Percentiles rank a stretch among this genome's conserved stretches.
Evolutionary conservation across 2,329 filamentous ascomycete species (phyloP).

Genomic region (Penicillium sp.): DNA sequence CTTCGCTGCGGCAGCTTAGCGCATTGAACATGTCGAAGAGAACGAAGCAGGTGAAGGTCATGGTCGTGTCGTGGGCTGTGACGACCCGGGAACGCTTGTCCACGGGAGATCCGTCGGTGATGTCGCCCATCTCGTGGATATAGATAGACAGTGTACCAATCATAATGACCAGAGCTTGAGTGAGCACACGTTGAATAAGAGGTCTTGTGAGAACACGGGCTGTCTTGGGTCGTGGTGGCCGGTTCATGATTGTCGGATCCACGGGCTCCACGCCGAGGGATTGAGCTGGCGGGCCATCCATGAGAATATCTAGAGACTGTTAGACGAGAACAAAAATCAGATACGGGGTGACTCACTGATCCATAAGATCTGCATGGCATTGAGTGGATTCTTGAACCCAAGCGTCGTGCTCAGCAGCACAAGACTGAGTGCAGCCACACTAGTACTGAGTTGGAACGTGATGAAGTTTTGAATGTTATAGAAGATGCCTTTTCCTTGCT

Average conservation of each 20-base stretch:
- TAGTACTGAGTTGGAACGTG: constrained; percentile 97
- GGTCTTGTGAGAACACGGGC: constrained; percentile 87
- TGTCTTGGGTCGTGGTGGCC: constrained; percentile 80
- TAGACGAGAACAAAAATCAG: constrained; percentile 22
- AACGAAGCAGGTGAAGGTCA: constrained; percentile 99
- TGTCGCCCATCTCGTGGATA: constrained; percentile 86
- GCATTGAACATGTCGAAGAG: constrained; percentile 99
- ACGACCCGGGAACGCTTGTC: constrained; percentile 61
- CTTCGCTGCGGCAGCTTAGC: constrained; percentile 85
- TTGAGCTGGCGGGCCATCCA: constrained; percentile 97
- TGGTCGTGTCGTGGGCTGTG: constrained; percentile 92
- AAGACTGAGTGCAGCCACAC: constrained; percentile 85
- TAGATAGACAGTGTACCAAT: constrained; percentile 89
- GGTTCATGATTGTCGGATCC: constrained; percentile 89
- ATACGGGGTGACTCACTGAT: constrained; percentile 72
- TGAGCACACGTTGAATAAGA: constrained; percentile 81
- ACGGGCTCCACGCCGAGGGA: constrained; percentile 95
- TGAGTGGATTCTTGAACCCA: constrained; percentile 92
- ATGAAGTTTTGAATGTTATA: constrained; percentile 99
- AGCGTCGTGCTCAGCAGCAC: constrained; percentile 91
- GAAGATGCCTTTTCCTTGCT: constrained; percentile 99
- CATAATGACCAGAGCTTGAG: constrained; percentile 87
- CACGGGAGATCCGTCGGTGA: constrained; percentile 41
- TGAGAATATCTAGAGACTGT: constrained; percentile 78
- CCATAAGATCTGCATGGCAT: constrained; percentile 99